These are phyloP conservation scores for Schrenkiella parvula DNA, from an alignment of 345 rosid genomes.

Conservation along the genomic window DNA sequence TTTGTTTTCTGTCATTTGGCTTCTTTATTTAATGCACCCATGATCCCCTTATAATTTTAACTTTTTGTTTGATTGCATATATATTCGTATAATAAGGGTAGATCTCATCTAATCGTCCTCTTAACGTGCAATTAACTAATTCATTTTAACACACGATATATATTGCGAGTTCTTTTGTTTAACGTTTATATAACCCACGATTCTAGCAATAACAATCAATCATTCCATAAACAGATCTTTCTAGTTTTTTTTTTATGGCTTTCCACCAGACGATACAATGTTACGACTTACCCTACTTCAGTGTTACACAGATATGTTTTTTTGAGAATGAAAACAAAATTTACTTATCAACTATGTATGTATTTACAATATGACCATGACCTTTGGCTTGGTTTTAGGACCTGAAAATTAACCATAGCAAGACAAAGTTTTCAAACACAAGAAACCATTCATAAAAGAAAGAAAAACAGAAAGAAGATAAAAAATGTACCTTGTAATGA, in stretches of 20 bases:
- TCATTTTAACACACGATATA: background rate
- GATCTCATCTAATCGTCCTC: slow-evolving; percentile 12
- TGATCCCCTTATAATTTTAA: background rate
- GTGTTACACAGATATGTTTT: background rate
- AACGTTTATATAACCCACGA: background rate
- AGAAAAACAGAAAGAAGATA: background rate
- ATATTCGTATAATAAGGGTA: background rate
- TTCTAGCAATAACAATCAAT: slow-evolving; percentile 16
- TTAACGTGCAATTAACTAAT: slow-evolving; percentile 4
- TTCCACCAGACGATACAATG: background rate
- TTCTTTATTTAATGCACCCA: slow-evolving; percentile 10
- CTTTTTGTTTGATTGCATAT: background rate
- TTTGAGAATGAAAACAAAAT: background rate
- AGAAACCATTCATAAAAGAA: background rate
- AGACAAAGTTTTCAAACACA: background rate
- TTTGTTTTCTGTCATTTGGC: background rate
- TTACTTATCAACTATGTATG: background rate
- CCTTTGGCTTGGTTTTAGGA: background rate
- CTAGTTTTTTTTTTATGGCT: background rate
- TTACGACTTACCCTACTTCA: background rate
- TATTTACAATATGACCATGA: background rate
- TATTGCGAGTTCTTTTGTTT: background rate
- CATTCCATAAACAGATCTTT: background rate
- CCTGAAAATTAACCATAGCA: background rate
- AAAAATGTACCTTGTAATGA: slow-evolving; percentile 21